Evolutionary conservation across 2,329 filamentous ascomycete genomes (phyloP).

Genomic region (Mycogone perniciosa): DNA sequence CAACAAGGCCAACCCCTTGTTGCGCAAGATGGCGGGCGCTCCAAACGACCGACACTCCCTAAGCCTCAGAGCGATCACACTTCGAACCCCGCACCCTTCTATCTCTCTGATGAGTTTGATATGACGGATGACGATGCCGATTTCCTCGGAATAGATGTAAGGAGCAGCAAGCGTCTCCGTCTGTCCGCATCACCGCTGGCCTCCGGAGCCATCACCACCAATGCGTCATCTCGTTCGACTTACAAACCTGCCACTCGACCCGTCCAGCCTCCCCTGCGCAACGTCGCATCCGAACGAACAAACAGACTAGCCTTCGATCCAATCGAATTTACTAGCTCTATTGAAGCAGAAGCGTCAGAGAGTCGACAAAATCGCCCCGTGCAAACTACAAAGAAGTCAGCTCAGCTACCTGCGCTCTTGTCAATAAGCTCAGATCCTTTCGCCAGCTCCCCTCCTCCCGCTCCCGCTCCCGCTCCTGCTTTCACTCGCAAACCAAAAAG

Average conservation of each 20-base stretch:
- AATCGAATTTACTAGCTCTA: slow-evolving; percentile 35
- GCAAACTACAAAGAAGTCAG: not conserved
- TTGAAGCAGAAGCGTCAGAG: slow-evolving; percentile 12
- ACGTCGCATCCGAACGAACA: not conserved
- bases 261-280: not conserved
- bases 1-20: not conserved
- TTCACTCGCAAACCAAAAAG: not conserved
- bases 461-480: too few relatives aligned
- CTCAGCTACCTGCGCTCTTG: not conserved
- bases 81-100: not conserved
- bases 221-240: not conserved
- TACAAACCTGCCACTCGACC: not conserved
- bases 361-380: not conserved
- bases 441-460: not conserved
- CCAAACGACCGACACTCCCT: not conserved
- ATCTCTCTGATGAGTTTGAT: slow-evolving; percentile 3
- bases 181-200: not conserved
- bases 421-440: slow-evolving; percentile 1
- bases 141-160: not conserved
- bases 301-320: slow-evolving; percentile 15
- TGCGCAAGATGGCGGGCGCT: not conserved
- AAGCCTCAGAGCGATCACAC: not conserved
- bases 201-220: too few relatives aligned
- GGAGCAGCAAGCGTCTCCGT: not conserved
- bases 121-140: not conserved